These are phyloP conservation scores for Multifurca ochricompacta DNA, from an alignment of 768 basidiomycete genomes.

Conservation along the genomic window DNA sequence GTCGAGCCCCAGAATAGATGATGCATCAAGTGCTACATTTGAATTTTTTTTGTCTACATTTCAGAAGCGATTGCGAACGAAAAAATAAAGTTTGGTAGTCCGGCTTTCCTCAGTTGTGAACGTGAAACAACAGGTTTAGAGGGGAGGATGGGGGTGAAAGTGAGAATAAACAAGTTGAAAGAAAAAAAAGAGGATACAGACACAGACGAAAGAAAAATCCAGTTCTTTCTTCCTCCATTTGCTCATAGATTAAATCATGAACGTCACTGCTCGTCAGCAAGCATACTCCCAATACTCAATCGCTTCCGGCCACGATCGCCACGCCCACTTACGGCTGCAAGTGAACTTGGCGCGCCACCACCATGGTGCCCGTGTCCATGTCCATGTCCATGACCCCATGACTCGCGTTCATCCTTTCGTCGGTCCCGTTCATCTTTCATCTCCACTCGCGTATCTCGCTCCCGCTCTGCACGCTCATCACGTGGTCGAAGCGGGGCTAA, in stretches of 20 bases:
- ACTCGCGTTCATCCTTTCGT: constrained; percentile 9
- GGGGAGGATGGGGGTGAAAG: background rate
- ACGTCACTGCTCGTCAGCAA: constrained; percentile 1
- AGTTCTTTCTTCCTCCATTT: background rate
- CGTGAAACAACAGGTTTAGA: background rate
- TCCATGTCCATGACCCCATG: background rate
- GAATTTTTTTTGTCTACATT: background rate
- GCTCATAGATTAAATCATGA: background rate
- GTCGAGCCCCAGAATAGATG: background rate
- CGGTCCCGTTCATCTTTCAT: constrained; percentile 15
- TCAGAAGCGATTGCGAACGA: background rate
- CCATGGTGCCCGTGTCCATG: background rate
- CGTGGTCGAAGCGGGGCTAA: constrained; percentile 13
- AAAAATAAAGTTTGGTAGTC: background rate
- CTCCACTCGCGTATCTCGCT: constrained; percentile 7
- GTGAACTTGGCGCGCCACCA: background rate
- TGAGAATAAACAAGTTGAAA: background rate
- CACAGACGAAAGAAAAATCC: background rate
- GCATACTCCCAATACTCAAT: constrained; percentile 15
- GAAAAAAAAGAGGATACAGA: background rate
- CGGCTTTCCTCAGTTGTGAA: background rate
- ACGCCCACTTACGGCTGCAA: background rate
- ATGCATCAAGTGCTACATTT: constrained; percentile 17
- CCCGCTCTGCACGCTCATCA: constrained; percentile 6
- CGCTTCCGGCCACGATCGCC: constrained; percentile 9